These are phyloP conservation scores for Russula virescens DNA, from an alignment of 768 basidiomycete species.

Conservation along the genomic window DNA sequence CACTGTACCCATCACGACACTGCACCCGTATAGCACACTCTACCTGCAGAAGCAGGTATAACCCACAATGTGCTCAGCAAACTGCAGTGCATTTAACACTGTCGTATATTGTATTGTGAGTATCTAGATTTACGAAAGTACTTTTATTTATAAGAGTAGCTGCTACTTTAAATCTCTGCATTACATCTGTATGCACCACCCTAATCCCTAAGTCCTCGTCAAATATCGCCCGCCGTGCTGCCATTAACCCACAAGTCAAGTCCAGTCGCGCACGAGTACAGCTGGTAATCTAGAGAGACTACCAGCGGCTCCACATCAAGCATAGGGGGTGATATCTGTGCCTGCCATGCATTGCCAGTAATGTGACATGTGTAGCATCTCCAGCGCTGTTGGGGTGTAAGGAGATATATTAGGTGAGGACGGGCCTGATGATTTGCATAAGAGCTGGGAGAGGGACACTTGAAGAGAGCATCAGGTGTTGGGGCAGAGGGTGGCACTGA, in stretches of 20 bases:
- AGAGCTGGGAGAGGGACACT: constrained; percentile 7
- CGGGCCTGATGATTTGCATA: constrained; percentile 21
- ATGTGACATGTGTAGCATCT: constrained; percentile 23
- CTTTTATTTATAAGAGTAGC: too few species aligned
- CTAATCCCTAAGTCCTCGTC: constrained; percentile 71
- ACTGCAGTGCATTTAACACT: too few species aligned
- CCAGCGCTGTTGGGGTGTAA: constrained; percentile 17
- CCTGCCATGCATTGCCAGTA: constrained; percentile 22
- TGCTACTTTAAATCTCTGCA: too few species aligned
- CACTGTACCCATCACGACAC: too few species aligned
- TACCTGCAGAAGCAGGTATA: too few species aligned
- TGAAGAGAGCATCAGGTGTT: constrained; percentile 7
- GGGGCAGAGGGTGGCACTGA: background rate
- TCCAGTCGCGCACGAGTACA: constrained; percentile 31
- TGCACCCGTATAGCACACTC: too few species aligned
- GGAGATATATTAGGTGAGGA: constrained; percentile 19
- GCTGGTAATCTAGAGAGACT: constrained; percentile 26
- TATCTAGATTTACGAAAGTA: too few species aligned
- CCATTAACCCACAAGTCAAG: constrained; percentile 34
- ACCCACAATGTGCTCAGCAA: too few species aligned
- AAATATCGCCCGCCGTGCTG: constrained; percentile 36
- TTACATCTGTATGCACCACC: too few species aligned
- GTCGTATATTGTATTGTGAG: too few species aligned
- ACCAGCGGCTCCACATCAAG: constrained; percentile 27
- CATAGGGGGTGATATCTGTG: constrained; percentile 20